These are phyloP conservation scores for Abrus precatorius DNA, from an alignment of 306 rosid species.

Conservation along the genomic window DNA sequence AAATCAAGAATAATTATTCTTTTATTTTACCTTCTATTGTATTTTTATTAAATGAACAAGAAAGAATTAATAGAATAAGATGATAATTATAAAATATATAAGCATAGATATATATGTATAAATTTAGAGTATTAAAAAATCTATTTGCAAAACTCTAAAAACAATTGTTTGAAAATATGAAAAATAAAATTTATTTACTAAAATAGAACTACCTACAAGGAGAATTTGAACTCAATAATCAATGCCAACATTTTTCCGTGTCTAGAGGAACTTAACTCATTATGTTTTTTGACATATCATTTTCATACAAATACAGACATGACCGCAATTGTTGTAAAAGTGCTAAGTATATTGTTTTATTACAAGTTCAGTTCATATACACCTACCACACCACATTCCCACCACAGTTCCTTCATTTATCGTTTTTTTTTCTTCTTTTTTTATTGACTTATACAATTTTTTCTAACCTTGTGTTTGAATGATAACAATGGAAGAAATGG, in stretches of 20 bases:
- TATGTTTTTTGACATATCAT: slow-evolving; percentile 41
- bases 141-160: no score
- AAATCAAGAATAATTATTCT: no score
- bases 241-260: slow-evolving; percentile 33
- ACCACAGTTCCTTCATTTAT: background rate
- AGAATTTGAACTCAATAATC: background rate
- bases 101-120: no score
- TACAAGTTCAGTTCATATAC: slow-evolving; percentile 35
- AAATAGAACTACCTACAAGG: background rate
- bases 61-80: no score
- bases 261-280: slow-evolving; percentile 29
- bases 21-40: no score
- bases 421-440: background rate
- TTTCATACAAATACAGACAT: slow-evolving; percentile 43
- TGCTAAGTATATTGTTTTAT: slow-evolving; percentile 16
- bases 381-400: slow-evolving; percentile 32
- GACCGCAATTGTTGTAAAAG: slow-evolving; percentile 37
- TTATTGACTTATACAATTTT: background rate
- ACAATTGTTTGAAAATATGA: no score
- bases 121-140: no score
- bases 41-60: no score
- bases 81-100: no score
- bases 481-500: background rate
- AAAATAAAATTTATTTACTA: no score
- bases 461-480: background rate